Percentiles rank a stretch among this genome's conserved stretches.
phyloP scores from a whole-genome alignment of 176 grass and related monocot species.

The Leersia perrieri region DNA sequence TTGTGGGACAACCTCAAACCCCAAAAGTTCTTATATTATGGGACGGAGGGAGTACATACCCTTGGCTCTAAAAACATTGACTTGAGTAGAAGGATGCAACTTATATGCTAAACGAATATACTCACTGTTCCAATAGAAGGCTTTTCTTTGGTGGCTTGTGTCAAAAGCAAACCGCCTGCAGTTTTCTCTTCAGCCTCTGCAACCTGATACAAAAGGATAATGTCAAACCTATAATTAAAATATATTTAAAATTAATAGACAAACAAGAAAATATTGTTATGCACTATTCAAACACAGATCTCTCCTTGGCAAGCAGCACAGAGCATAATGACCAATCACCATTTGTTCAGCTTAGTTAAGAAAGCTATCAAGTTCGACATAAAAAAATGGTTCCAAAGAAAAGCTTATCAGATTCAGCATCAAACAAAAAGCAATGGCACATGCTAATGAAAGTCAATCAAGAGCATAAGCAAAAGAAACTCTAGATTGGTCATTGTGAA shows the following conservation, averaged over 20 bases:
- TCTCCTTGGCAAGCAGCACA: not conserved
- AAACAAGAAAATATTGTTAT: not conserved
- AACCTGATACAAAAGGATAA: constrained; percentile 35
- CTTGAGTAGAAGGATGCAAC: not conserved
- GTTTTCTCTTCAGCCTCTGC: constrained; percentile 66
- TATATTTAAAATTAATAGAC: not conserved
- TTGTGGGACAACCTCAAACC: no score
- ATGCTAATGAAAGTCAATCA: not conserved
- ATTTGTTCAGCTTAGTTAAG: not conserved
- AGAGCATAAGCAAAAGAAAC: not conserved
- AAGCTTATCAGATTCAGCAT: not conserved
- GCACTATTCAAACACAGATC: constrained; percentile 1
- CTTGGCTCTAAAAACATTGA: not conserved
- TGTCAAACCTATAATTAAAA: not conserved
- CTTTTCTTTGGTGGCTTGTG: constrained; percentile 51
- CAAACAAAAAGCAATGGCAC: not conserved
- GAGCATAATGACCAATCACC: not conserved
- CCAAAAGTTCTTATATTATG: no score
- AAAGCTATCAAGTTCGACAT: not conserved
- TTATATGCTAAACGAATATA: constrained; percentile 2
- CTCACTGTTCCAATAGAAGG: constrained; percentile 71
- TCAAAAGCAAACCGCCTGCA: constrained; percentile 60
- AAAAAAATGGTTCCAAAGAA: not conserved
- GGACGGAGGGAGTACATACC: no score
- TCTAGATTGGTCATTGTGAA: not conserved